Conservation (phyloP, 257 asterid species). For the Eucommia ulmoides region DNA sequence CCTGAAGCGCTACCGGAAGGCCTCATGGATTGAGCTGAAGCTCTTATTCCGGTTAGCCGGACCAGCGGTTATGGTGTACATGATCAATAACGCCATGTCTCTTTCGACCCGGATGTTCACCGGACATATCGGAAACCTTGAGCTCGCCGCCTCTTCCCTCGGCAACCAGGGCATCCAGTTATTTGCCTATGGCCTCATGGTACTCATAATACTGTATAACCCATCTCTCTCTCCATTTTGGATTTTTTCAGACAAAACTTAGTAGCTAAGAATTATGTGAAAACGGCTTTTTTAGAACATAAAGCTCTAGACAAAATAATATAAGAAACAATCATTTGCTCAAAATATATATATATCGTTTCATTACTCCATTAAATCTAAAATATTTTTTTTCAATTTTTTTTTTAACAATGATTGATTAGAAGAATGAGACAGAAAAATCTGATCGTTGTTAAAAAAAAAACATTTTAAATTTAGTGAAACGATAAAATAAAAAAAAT, state of each 20-base stretch:
- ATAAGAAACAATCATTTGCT: not conserved
- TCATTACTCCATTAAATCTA: not conserved
- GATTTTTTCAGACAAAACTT: not conserved
- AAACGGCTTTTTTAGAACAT: no score
- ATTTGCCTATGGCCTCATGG: conserved; percentile 30
- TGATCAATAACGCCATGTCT: conserved; percentile 29
- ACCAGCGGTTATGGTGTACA: conserved; percentile 25
- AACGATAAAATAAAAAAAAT: no score
- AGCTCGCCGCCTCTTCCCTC: conserved; percentile 31
- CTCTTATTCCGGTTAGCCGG: conserved; percentile 23
- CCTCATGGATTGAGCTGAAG: conserved; percentile 26
- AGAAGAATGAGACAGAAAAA: no score
- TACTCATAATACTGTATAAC: conserved; percentile 1
- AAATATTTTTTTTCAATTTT: no score
- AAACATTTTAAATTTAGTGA: no score
- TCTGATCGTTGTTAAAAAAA: no score
- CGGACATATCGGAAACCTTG: conserved; percentile 29
- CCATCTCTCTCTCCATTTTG: not conserved
- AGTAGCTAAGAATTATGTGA: no score
- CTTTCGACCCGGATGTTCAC: conserved; percentile 24
- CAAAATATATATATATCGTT: no score
- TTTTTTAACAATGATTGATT: not conserved
- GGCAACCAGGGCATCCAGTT: conserved; percentile 29
- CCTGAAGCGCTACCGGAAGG: conserved; percentile 11
- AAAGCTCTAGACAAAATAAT: no score